A percentile compares a stretch with the other conserved stretches of the same genome.
Conservation (phyloP, 2,329 filamentous ascomycete species). For the Aspergillus proliferans region DNA sequence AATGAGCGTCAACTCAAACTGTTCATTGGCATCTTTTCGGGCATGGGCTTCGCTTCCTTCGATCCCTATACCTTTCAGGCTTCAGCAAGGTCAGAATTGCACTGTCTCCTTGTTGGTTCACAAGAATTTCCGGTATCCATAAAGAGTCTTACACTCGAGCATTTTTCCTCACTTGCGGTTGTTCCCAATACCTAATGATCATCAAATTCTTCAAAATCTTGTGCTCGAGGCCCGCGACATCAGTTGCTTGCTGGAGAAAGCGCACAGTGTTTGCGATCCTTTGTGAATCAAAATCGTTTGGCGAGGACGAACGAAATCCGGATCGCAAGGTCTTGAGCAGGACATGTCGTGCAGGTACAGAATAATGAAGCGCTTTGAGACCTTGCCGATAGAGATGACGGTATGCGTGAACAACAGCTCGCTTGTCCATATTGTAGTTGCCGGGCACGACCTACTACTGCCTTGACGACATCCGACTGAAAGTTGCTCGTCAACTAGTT, state of each 20-base stretch:
- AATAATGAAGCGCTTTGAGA: constrained; percentile 52
- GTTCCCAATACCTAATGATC: constrained; percentile 39
- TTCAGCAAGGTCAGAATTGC: constrained; percentile 19
- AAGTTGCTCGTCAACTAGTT: constrained; percentile 8
- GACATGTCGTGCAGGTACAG: constrained; percentile 51
- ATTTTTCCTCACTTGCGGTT: constrained; percentile 24
- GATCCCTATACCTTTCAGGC: constrained; percentile 24
- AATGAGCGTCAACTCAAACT: constrained; percentile 40
- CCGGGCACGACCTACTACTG: no score
- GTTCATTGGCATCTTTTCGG: constrained; percentile 31
- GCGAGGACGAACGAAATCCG: constrained; percentile 35
- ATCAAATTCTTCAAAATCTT: constrained; percentile 43
- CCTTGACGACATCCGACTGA: background rate
- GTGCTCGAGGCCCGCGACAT: constrained; percentile 39
- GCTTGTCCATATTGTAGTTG: constrained; percentile 11
- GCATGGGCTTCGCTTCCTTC: constrained; percentile 21
- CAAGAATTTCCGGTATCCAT: constrained; percentile 1
- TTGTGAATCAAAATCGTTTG: constrained; percentile 31
- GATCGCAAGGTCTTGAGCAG: constrained; percentile 41
- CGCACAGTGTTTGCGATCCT: constrained; percentile 40
- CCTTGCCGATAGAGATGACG: constrained; percentile 51
- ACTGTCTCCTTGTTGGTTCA: constrained; percentile 6
- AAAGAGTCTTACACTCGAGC: constrained; percentile 24
- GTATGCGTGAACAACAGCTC: constrained; percentile 47
- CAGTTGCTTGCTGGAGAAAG: constrained; percentile 40